Evolutionary conservation across 441 rosid species (phyloP).

Genomic region (Erodium texanum): DNA sequence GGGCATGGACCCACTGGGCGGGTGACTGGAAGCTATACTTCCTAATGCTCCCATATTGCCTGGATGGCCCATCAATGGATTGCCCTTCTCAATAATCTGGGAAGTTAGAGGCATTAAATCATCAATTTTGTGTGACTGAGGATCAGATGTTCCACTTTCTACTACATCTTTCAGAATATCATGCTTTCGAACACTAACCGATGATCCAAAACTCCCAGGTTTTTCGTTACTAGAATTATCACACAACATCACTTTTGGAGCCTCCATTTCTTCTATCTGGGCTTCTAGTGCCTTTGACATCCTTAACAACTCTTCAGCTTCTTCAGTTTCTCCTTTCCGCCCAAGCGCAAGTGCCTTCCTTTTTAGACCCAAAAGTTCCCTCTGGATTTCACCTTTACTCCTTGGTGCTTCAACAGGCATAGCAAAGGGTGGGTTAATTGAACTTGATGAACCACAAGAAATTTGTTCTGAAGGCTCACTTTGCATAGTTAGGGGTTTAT

Average conservation of each 20-base stretch:
- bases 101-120: constrained; percentile 14
- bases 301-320: constrained; percentile 54
- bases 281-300: constrained; percentile 46
- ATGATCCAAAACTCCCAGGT: constrained; percentile 18
- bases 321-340: constrained; percentile 53
- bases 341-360: constrained; percentile 59
- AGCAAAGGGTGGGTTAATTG: constrained; percentile 20
- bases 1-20: constrained; percentile 21
- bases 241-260: constrained; percentile 22
- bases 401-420: constrained; percentile 26
- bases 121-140: constrained; percentile 17
- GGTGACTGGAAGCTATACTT: constrained; percentile 19
- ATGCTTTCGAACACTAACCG: constrained; percentile 14
- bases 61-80: constrained; percentile 16
- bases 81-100: constrained; percentile 11
- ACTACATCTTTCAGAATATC: constrained; percentile 16
- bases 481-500: constrained; percentile 20
- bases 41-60: constrained; percentile 16
- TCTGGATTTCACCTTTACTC: constrained; percentile 53
- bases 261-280: constrained; percentile 46
- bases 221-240: constrained; percentile 17
- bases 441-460: constrained; percentile 22
- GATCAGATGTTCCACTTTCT: constrained; percentile 9
- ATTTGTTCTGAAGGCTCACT: constrained; percentile 20
- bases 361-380: constrained; percentile 55